Base-by-base conservation (phyloP, 768 basidiomycete species). In the Lentinula sp. region DNA sequence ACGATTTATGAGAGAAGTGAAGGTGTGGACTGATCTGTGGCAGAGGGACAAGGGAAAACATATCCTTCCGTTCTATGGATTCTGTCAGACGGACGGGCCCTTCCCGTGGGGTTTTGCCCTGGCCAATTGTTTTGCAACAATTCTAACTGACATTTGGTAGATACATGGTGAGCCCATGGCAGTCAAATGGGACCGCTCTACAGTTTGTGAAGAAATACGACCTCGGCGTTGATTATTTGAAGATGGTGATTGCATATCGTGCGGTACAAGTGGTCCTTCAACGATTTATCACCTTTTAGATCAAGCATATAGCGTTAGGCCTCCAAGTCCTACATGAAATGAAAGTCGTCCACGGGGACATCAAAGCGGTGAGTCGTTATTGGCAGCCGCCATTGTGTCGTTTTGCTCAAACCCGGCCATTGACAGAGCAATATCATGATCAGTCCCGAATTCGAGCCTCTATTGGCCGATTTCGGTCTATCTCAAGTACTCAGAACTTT, bases 101-200 rank as follows among this genome's bases (percentile, higher is more conserved):
- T 84, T 80, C 60, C 84, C 84, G 78, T 84, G 64, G 56, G 77
- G 65, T 12, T 43, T 58, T 23, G 36, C 28, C 28, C 12, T 51
- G 3, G 55, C 16, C 7, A 2, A 6, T 57, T 12, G n/a, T 32
- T 37, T 1, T 33, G n/a, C 18, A 15, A 46, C 12, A n/a, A 10
- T 51, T 13, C 0, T 52, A 33, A 48, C 50, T 65, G 9, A 69
- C 35, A 7, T 53, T 32, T 20, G 23, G 15, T 50, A 83, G 83
- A 37, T 84, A 81, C 63, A 81, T 85, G 72, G 77, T 85, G 43
- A 83, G 80, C 64, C 84, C 83, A 23, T 85, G 83, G 84, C 80
- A 81, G 68, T 68, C 71, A 28, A 77, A 84, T 56, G 84, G 84
- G 39, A 80, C 77, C 49, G 79, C 78, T 15, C 65, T 82, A 51